These are phyloP conservation scores for Athelia psychrophila DNA, from an alignment of 1,284 basidiomycete species.

Conservation along the genomic window DNA sequence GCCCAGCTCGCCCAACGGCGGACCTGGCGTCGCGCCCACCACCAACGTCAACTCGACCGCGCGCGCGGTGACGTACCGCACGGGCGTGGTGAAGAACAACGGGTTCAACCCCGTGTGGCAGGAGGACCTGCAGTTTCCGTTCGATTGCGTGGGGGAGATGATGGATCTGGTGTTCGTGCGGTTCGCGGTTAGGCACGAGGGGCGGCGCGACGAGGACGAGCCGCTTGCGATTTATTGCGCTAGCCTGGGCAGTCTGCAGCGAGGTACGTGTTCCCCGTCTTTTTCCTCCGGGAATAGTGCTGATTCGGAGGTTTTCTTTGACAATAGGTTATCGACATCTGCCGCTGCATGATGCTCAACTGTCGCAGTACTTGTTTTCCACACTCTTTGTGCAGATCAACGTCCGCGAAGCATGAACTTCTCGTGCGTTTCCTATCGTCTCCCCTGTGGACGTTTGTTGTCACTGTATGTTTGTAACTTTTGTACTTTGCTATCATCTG, in stretches of 20 bases:
- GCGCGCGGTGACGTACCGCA: constrained; percentile 50
- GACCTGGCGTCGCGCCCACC: constrained; percentile 22
- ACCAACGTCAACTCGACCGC: constrained; percentile 34
- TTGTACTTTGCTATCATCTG: too few relatives aligned
- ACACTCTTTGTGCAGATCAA: constrained; percentile 77
- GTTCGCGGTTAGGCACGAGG: constrained; percentile 68
- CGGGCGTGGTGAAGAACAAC: constrained; percentile 73
- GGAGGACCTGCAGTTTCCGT: constrained; percentile 65
- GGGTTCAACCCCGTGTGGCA: constrained; percentile 92
- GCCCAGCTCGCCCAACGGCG: constrained; percentile 18
- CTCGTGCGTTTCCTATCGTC: too few relatives aligned
- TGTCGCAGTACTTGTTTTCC: constrained; percentile 85
- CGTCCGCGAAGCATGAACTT: constrained; percentile 36
- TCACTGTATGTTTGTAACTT: too few relatives aligned
- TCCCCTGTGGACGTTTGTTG: too few relatives aligned
- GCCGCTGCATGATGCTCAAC: constrained; percentile 78
- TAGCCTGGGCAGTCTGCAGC: constrained; percentile 63
- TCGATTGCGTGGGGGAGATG: constrained; percentile 76
- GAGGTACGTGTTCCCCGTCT: constrained; percentile 47
- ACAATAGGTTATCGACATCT: constrained; percentile 80
- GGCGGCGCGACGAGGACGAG: constrained; percentile 59
- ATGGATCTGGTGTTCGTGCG: constrained; percentile 80
- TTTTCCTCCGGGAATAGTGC: constrained; percentile 4
- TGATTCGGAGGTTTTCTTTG: constrained; percentile 9
- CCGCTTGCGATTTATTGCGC: constrained; percentile 72